phyloP scores from a whole-genome alignment of 495 filamentous ascomycete species.

The Xylaria sp. region DNA sequence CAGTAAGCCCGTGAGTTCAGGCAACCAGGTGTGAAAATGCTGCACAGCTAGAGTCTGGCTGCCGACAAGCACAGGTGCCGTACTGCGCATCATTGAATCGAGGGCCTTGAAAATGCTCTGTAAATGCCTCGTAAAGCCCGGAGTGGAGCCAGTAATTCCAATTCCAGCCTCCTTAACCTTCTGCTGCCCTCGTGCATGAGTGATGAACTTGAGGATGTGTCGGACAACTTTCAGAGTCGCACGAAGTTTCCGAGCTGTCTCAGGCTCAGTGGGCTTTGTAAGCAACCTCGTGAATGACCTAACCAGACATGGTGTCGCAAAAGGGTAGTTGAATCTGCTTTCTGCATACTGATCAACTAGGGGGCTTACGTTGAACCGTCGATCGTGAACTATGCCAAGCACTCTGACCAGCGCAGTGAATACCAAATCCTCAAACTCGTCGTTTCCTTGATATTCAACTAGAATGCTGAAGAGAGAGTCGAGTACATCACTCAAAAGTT shows the following conservation, averaged over 20 bases:
- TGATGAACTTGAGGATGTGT: slow-evolving; percentile 93
- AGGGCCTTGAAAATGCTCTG: slow-evolving; percentile 88
- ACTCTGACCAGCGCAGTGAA: slow-evolving; percentile 91
- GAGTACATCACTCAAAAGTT: slow-evolving; percentile 87
- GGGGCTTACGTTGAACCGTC: slow-evolving; percentile 88
- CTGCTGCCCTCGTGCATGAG: slow-evolving; percentile 85
- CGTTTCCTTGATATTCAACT: slow-evolving; percentile 84
- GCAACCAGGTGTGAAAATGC: slow-evolving; percentile 96
- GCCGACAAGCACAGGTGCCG: slow-evolving; percentile 83
- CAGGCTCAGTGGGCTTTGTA: slow-evolving; percentile 75
- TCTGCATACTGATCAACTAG: slow-evolving; percentile 93
- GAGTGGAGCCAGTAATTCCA: slow-evolving; percentile 77
- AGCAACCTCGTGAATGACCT: slow-evolving; percentile 84
- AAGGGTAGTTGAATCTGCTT: slow-evolving; percentile 88
- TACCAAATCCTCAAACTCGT: slow-evolving; percentile 90
- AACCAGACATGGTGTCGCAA: slow-evolving; percentile 89
- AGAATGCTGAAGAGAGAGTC: slow-evolving; percentile 91
- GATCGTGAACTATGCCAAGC: slow-evolving; percentile 91
- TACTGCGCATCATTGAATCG: slow-evolving; percentile 85
- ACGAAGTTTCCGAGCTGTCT: slow-evolving; percentile 81
- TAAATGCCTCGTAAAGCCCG: slow-evolving; percentile 83
- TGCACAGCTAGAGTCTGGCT: slow-evolving; percentile 96
- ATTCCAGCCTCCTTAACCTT: slow-evolving; percentile 87
- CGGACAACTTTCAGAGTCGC: slow-evolving; percentile 94
- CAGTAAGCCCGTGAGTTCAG: slow-evolving; percentile 80